Conservation (phyloP, 31 red algal species). For the Endocladia muricata region DNA sequence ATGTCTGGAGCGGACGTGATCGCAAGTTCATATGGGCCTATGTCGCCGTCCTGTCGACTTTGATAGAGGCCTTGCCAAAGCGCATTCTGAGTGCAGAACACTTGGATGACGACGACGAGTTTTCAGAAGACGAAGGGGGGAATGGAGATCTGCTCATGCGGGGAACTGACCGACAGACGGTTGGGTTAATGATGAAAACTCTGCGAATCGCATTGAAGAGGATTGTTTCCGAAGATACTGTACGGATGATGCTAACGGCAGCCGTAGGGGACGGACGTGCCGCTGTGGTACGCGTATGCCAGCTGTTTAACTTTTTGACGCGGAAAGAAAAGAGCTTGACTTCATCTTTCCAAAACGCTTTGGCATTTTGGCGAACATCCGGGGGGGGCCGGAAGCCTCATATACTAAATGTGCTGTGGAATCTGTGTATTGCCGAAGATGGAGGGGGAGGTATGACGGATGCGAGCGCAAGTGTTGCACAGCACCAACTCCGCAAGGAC, state of each 20-base stretch:
- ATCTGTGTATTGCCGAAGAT: conserved; percentile 3
- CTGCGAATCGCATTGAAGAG: conserved; percentile 34
- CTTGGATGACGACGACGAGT: neutral
- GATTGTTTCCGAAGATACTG: conserved; percentile 58
- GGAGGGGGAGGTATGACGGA: neutral
- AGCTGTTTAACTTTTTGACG: conserved; percentile 60
- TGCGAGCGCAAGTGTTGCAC: neutral
- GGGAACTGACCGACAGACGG: neutral
- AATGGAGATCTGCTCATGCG: neutral
- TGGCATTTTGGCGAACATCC: conserved; percentile 75
- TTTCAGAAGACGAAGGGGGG: neutral
- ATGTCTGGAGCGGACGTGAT: neutral
- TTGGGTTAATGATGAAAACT: conserved; percentile 10
- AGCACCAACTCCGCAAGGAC: conserved; percentile 14
- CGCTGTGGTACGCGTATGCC: conserved; percentile 47
- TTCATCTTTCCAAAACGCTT: conserved; percentile 40
- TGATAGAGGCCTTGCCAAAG: neutral
- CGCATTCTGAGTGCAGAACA: neutral
- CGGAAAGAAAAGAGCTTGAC: conserved; percentile 36
- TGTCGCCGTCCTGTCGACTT: neutral
- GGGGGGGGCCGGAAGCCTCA: no score
- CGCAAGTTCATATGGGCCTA: neutral
- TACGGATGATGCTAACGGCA: conserved; percentile 30
- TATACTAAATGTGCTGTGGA: conserved; percentile 53
- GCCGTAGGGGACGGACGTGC: conserved; percentile 40